A percentile compares a stretch with the other conserved stretches of the same genome.
Evolutionary conservation across 148 eudicot species (phyloP).

Genomic region (Vaccinium darrowii): DNA sequence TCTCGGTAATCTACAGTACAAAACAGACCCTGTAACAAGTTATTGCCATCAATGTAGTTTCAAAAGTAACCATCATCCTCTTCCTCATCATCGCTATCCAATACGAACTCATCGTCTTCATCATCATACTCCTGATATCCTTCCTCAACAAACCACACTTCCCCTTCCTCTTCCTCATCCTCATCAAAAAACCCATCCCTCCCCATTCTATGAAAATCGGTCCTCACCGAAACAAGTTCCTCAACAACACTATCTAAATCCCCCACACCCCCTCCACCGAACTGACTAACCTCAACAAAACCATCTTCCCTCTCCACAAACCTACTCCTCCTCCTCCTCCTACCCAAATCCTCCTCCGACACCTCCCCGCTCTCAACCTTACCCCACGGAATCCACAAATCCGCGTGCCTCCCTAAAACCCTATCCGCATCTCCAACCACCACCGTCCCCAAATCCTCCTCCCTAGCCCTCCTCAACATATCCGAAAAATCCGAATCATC

Average conservation of each 20-base stretch:
- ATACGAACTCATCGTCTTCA: constrained; percentile 34
- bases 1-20: not conserved
- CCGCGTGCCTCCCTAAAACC: constrained; percentile 74
- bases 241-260: constrained; percentile 44
- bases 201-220: constrained; percentile 27
- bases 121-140: constrained; percentile 22
- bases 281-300: constrained; percentile 38
- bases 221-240: constrained; percentile 42
- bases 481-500: constrained; percentile 88
- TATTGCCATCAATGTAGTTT: not conserved
- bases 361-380: constrained; percentile 76
- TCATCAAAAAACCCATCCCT: constrained; percentile 52
- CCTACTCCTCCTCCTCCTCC: constrained; percentile 31
- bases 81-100: constrained; percentile 48
- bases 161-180: constrained; percentile 40
- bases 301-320: constrained; percentile 28
- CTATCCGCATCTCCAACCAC: constrained; percentile 81
- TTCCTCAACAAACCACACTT: constrained; percentile 20
- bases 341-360: constrained; percentile 63
- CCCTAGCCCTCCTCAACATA: constrained; percentile 81
- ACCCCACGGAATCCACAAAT: constrained; percentile 79
- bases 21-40: not conserved
- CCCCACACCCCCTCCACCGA: constrained; percentile 34
- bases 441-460: constrained; percentile 78
- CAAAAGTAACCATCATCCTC: constrained; percentile 34